phyloP scores from a whole-genome alignment of 257 asterid genomes.

The Coffea eugenioides region DNA sequence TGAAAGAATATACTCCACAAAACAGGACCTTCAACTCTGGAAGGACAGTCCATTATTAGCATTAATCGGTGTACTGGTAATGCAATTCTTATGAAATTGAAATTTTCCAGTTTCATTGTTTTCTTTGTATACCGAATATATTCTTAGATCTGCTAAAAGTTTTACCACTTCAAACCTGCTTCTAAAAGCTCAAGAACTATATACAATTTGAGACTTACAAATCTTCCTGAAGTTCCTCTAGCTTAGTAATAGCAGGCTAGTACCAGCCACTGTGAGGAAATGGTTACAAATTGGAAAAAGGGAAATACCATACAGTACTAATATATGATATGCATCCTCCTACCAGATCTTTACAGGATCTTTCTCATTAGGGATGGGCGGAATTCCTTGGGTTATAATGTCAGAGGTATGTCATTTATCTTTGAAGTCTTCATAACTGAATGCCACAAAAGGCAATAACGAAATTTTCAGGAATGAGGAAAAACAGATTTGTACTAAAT shows the following conservation, averaged over 20 bases:
- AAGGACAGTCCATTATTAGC: conserved; percentile 64
- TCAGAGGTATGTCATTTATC: conserved; percentile 56
- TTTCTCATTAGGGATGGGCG: conserved; percentile 89
- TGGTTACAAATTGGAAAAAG: not conserved
- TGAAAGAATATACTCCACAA: conserved; percentile 10
- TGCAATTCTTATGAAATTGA: not conserved
- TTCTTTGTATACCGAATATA: too few species aligned
- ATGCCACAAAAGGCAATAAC: not conserved
- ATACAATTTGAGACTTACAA: not conserved
- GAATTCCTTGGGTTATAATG: conserved; percentile 93
- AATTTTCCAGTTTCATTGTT: too few species aligned
- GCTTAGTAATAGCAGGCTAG: not conserved
- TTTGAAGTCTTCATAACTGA: not conserved
- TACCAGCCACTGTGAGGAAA: not conserved
- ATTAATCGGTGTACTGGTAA: conserved; percentile 77
- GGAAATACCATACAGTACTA: not conserved
- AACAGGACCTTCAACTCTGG: conserved; percentile 68
- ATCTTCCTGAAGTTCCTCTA: not conserved
- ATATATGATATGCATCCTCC: not conserved
- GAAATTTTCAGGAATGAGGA: not conserved
- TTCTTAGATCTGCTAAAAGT: not conserved
- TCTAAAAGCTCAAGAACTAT: not conserved
- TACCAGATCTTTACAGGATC: conserved; percentile 67
- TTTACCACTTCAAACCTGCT: not conserved
- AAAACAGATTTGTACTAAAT: not conserved